phyloP scores from a whole-genome alignment of 192 early-diverging fungal genomes.

The Backusella westeae region DNA sequence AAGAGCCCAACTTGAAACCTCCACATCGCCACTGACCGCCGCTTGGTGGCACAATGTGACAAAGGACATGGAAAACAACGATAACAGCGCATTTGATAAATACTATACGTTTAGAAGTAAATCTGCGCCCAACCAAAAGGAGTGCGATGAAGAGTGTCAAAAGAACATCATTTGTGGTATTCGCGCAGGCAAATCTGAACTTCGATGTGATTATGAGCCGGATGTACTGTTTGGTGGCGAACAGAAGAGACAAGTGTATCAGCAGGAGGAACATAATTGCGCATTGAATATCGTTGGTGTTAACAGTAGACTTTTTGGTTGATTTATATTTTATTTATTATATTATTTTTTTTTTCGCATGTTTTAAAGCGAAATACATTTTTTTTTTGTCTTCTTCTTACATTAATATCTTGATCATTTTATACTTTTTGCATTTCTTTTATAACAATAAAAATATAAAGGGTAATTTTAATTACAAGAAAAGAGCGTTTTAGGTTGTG shows the following conservation, averaged over 20 bases:
- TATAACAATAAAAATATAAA: no score
- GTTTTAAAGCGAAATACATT: no score
- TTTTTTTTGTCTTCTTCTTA: no score
- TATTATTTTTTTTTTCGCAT: no score
- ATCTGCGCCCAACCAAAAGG: conserved; percentile 26
- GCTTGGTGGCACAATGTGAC: conserved; percentile 58
- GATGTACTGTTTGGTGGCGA: conserved; percentile 16
- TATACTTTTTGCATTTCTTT: no score
- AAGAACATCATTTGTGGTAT: conserved; percentile 31
- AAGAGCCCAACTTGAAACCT: conserved; percentile 17
- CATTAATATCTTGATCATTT: no score
- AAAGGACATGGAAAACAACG: conserved; percentile 34
- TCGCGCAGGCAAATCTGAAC: conserved; percentile 37
- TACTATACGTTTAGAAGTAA: conserved; percentile 43
- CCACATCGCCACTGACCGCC: conserved; percentile 32
- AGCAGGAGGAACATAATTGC: background rate
- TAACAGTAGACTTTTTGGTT: background rate
- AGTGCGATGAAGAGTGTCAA: conserved; percentile 26
- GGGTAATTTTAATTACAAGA: no score
- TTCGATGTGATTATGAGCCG: conserved; percentile 35
- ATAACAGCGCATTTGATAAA: conserved; percentile 36
- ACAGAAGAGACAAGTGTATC: background rate
- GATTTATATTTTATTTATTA: background rate
- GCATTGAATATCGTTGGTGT: conserved; percentile 13
- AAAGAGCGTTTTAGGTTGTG: no score